Conservation (phyloP, 1,284 basidiomycete genomes). For the Heliocybe sulcata region DNA sequence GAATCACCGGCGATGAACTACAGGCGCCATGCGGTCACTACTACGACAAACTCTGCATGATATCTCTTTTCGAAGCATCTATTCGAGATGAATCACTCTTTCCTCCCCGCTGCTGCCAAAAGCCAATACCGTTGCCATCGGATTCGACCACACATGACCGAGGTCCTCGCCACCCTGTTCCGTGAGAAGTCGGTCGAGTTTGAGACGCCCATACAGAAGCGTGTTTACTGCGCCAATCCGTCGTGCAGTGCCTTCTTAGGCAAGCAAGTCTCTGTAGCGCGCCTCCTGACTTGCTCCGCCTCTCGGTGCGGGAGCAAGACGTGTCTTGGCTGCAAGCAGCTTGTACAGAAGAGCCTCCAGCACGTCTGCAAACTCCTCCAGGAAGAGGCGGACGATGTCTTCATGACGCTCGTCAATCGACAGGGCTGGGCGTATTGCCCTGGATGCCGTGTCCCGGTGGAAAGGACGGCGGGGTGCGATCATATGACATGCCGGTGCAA, state of each 20-base stretch:
- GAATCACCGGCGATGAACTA: slow-evolving; percentile 13
- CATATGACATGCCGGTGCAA: slow-evolving; percentile 45
- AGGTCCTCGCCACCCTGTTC: slow-evolving; percentile 14
- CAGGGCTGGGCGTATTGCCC: slow-evolving; percentile 44
- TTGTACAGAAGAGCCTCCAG: slow-evolving; percentile 8
- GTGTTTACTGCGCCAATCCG: slow-evolving; percentile 28
- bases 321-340: slow-evolving; percentile 16
- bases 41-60: slow-evolving; percentile 24
- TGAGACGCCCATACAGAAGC: slow-evolving; percentile 14
- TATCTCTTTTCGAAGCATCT: slow-evolving; percentile 22
- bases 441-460: slow-evolving; percentile 33
- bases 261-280: slow-evolving; percentile 9
- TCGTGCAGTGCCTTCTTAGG: slow-evolving; percentile 29
- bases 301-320: slow-evolving; percentile 15
- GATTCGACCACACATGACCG: slow-evolving; percentile 18
- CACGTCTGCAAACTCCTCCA: slow-evolving; percentile 11
- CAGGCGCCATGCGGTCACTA: slow-evolving; percentile 23
- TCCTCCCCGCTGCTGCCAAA: slow-evolving; percentile 27
- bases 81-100: slow-evolving; percentile 25
- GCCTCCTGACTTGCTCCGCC: slow-evolving; percentile 10
- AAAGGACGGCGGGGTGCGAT: slow-evolving; percentile 37
- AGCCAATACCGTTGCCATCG: slow-evolving; percentile 17
- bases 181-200: slow-evolving; percentile 20
- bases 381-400: slow-evolving; percentile 7
- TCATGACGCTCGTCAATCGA: slow-evolving; percentile 9